Evolutionary conservation across 495 filamentous ascomycete genomes (phyloP), one percentile per base, ranked within the genome.

Genomic region (Aeminium ludgeri): DNA sequence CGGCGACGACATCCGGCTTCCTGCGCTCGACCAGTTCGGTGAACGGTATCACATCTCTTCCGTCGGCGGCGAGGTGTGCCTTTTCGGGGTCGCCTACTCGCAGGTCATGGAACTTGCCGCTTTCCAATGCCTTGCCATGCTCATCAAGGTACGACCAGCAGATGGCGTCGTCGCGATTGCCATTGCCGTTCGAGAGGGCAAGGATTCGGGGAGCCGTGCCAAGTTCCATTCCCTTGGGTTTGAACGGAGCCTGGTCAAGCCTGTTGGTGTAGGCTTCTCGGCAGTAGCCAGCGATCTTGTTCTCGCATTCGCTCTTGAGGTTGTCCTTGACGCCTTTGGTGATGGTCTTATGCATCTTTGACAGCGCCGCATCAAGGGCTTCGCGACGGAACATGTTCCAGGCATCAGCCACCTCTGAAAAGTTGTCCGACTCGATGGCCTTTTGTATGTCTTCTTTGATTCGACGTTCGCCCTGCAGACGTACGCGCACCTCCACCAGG

Each of bases 231-330:
- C 85, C 87, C 58, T 84, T 83, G 12, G 91, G 86, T 53, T 94
- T 92, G 60, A 86, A 86, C 2, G 89, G 87, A 10, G 89, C 85
- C 59, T 97, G 89, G 55, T 97, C 91, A 25, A 97, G 73, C 51
- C 79, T 77, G 61, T 80, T 80, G 16, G 74, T 77, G 57, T 82
- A 97, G 36, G 80, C 75, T 41, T 87, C 80, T 10, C 86, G 80
- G 52, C 84, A 91, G 18, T 73, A 68, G 41, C 75, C 78, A 25
- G 82, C 74, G 34, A 97, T 70, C 45, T 81, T 72, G 44, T 92
- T 85, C 55, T 97, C 89, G 53, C 89, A 96, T 45, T 85, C 82
- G 10, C 78, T 83, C 45, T 82, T 76, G 38, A 97, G 66, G 41
- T 80, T 86, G 50, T 97, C 89, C 58, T 95, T 95, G 20, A 97